Base-by-base conservation (phyloP, 352 stramenopile genomes). In the Phytopythium vexans region DNA sequence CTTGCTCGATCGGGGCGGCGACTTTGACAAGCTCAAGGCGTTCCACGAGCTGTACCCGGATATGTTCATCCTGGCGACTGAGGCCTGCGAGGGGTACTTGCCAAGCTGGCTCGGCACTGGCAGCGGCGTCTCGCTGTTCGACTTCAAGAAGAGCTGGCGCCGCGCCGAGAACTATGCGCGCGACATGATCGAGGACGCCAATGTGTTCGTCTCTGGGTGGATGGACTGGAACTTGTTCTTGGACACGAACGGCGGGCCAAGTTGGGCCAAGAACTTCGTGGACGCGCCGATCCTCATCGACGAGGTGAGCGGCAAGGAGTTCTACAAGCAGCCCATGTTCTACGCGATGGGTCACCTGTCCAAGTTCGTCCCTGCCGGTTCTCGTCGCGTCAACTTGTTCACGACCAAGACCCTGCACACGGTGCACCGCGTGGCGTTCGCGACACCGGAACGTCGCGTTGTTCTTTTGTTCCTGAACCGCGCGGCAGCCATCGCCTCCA, bases 141-240 rank as follows among this genome's bases (percentile, higher is more conserved):
- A 84, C 14, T 52, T 66, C 4, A 60, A 66, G 1, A 68, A 68
- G 8, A 63, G 72, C 21, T 95, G 85, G 84, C 58, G 78, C 15
- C 78, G 82, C 41, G 85, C 66, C 2, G 80, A 96, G 52, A 74
- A 83, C 52, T 91, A 95, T 45, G 79, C 76, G 12, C 81, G 86
- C 33, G 83, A 96, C 60, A 94, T 97, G 49, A 84, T 97, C 53
- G 70, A 79, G 16, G 86, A 97, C 62, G 49, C 96, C 11, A 68
- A 73, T 45, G 89, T 89, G 64, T 84, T 81, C 53, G 78, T 82
- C 8, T 62, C 66, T 1, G 85, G 82, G 9, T 97, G 87, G 86
- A 90, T 67, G 32, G 85, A 97, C 70, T 97, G 87, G 84, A 97
- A 97, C 56, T 48, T 96, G 33, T 62, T 80, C 48, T 72, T 97